Base-by-base conservation (phyloP, 2,329 filamentous ascomycete genomes). In the Talaromyces sp. region DNA sequence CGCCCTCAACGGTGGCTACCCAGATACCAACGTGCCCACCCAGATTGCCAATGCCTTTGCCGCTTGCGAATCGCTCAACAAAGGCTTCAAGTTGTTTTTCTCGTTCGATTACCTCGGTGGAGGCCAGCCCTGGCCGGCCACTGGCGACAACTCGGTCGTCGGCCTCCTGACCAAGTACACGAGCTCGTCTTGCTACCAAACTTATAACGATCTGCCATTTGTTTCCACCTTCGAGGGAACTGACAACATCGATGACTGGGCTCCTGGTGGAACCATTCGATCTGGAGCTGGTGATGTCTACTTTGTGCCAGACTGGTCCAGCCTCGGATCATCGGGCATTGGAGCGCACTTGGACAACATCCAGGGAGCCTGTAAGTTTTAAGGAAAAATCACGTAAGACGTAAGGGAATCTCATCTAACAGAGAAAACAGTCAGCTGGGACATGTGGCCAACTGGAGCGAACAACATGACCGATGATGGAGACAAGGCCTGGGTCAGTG, bases 301-400 rank as follows among this genome's bases (percentile, higher is more conserved):
- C 67, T 78, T 81, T 62, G 73, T 83, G 1, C 82, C 81, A 0
- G 77, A 79, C 47, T 82, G 75, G 76, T 75, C 76, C 0, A 76
- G 73, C 13, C 63, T 76, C 4, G 71, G 74, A 2, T 67, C 71
- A 0, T 60, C 63, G 4, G 68, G 69, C 1, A 64, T 73, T 10
- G 64, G 67, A 1, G 56, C 66, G 4, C 66, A 72, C 33, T 58
- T 73, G 15, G 64, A 65, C 25, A 68, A 68, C 32, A 72, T 78
- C 32, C 73, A 80, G 58, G 77, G 77, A 36, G 47, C 49, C 30
- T 62, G 60, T 62, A 53, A 28, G 57, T 51, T 32, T 9, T 36
- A 19, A 7, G 8, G 28, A 5, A 3, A 17, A 17, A 22, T 7
- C 11, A 22, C 32, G 19, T 22, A 11, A 25, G 2, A 33, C 39